Conservation (phyloP, 257 asterid genomes). For the Petrea volubilis region DNA sequence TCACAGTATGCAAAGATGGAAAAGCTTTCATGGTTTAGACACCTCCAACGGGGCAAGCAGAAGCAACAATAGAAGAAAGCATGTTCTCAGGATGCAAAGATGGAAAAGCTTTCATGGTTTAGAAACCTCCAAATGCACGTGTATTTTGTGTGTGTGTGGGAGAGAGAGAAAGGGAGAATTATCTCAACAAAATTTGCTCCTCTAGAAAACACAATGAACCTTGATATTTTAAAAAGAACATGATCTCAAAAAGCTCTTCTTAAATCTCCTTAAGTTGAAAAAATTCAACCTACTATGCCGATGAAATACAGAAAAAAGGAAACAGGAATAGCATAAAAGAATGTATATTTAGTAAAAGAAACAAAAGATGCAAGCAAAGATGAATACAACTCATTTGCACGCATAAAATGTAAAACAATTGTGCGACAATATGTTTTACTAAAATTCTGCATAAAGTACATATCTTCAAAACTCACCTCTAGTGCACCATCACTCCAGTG, state of each 20-base stretch:
- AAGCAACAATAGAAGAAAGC: not conserved
- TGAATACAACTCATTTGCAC: slow-evolving; percentile 1
- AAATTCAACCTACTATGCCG: not conserved
- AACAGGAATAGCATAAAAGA: not conserved
- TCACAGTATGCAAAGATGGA: too few species aligned
- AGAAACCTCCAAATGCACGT: not conserved
- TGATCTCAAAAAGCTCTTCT: not conserved
- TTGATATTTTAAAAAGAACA: not conserved
- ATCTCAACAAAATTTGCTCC: not conserved
- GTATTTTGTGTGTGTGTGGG: too few species aligned
- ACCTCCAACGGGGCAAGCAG: too few species aligned
- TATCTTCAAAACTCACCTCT: slow-evolving; percentile 40
- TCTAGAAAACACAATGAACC: not conserved
- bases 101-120: not conserved
- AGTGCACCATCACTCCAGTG: slow-evolving; percentile 98
- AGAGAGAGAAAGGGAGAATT: not conserved
- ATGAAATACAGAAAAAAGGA: not conserved
- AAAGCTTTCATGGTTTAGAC: too few species aligned
- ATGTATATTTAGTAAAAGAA: not conserved
- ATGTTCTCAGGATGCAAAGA: not conserved
- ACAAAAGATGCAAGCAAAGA: not conserved
- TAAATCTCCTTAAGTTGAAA: not conserved
- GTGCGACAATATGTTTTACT: not conserved
- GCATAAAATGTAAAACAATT: not conserved
- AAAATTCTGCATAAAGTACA: slow-evolving; percentile 15